phyloP scores from a whole-genome alignment of 768 basidiomycete genomes.

The Psilocybe subaeruginosa region DNA sequence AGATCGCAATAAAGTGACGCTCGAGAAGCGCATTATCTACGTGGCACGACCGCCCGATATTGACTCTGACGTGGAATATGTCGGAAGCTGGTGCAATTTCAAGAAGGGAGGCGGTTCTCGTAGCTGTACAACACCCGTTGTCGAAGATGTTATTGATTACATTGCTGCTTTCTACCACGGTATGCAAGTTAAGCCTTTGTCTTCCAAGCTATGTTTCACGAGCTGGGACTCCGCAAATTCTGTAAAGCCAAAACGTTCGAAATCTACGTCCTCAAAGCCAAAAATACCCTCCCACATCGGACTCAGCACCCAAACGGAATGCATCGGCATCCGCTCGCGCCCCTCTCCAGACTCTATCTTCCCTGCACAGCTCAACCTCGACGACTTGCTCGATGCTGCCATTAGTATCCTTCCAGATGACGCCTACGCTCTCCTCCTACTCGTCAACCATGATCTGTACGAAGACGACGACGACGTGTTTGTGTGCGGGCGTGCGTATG shows the following conservation, averaged over 20 bases:
- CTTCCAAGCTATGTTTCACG: conserved; percentile 24
- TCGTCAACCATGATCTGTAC: conserved; percentile 38
- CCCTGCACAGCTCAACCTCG: conserved; percentile 34
- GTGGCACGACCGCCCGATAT: conserved; percentile 33
- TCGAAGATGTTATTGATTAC: conserved; percentile 30
- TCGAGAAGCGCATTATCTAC: conserved; percentile 29
- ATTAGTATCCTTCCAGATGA: conserved; percentile 35
- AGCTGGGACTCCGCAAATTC: conserved; percentile 25
- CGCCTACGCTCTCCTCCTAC: conserved; percentile 36
- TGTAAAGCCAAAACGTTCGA: conserved; percentile 1
- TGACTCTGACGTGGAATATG: conserved; percentile 22
- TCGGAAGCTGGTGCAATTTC: conserved; percentile 27
- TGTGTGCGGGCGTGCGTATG: conserved; percentile 42
- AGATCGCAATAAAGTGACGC: conserved; percentile 34
- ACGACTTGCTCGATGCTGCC: conserved; percentile 39
- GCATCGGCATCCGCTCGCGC: conserved; percentile 35
- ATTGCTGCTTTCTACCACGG: conserved; percentile 37
- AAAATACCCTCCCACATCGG: conserved; percentile 29
- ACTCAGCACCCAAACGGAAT: conserved; percentile 31
- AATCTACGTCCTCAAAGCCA: background rate
- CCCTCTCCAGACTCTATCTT: conserved; percentile 29
- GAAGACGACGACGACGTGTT: conserved; percentile 38
- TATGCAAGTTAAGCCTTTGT: conserved; percentile 28
- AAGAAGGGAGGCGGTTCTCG: background rate
- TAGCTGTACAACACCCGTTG: conserved; percentile 15